Base-by-base conservation (phyloP, 2,329 filamentous ascomycete species). In the Stachybotrys elegans region DNA sequence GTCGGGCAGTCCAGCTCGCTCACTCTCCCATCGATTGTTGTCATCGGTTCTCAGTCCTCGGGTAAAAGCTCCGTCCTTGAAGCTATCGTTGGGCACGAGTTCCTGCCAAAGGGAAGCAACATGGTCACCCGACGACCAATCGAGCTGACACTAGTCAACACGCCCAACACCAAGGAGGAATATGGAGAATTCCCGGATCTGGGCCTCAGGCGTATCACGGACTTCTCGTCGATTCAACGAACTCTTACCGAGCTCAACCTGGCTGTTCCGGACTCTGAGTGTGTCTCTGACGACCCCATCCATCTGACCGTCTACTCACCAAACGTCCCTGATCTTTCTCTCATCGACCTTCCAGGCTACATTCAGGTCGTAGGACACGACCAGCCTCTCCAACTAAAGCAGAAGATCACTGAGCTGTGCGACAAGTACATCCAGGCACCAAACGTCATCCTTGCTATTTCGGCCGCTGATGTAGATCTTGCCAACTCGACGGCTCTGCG, bases 51-150 rank as follows among this genome's bases (percentile, higher is more conserved):
- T 3, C 93, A 98, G 62, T 98, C 93, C 1, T 97, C 93, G 0
- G 93, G 93, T 32, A 98, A 98, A 71, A 97, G 92, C 59, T 98
- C 93, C 1, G 93, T 98, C 2, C 66, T 98, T 39, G 93, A 98
- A 65, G 88, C 93, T 17, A 95, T 98, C 48, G 94, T 98, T 43
- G 94, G 93, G 5, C 93, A 98, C 59, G 93, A 98, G 57, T 98
- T 98, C 54, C 70, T 98, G 37, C 94, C 93, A 6, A 98, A 98
- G 66, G 93, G 93, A n/a, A 84, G 84, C 34, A 98, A 98, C 59
- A 98, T 98, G 93, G 93, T 98, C 40, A 98, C 93, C 8, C 79
- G 94, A 32, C 78, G 93, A 47, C 93, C 93, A 0, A 98, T 98
- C 60, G 93, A 98, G 67, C 76, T 98, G 44, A 98, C 93, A 0